Base-by-base conservation (phyloP, 2,329 filamentous ascomycete genomes). In the Macrophomina phaseolina region DNA sequence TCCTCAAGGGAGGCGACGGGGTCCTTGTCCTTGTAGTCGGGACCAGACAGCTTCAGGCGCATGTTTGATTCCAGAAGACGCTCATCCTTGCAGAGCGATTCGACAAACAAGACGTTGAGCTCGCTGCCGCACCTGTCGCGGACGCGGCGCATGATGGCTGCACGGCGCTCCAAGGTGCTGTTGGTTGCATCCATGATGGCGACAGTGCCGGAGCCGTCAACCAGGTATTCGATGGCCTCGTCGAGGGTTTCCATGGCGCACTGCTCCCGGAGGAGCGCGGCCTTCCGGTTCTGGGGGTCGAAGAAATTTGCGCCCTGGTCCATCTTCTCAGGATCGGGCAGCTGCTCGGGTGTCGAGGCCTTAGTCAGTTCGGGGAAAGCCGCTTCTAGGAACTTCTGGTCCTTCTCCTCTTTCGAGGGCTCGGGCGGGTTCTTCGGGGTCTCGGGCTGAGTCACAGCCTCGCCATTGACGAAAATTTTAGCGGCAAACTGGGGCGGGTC, bases 171-270 rank as follows among this genome's bases (percentile, higher is more conserved):
- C 60, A 97, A 85, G 0, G 95, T 99, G 81, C 94, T 97, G 81
- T 99, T 99, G 7, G 95, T 99, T 7, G 95, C 95, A 79, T 99
- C 95, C 12, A 99, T 87, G 69, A 99, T 98, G 45, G 95, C 95
- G 9, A 98, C 92, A 36, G 93, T 92, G 55, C 95, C 95, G 34
- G 91, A 92, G 64, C 89, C 85, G 30, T 89, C 84, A 40, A 98
- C 83, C 11, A 99, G 89, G 77, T 97, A 99, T 72, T 97, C 91
- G 55, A 99, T 81, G 8, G 98, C 84, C 75, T 99, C 95, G 73
- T 99, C 92, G 61, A 98, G 81, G 0, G 95, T 98, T 63, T 94
- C 91, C 78, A 97, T 87, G 5, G 95, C 95, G 42, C 97, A 92
- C 78, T 97, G 92, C 76, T 99, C 94, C 70, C 95, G 88, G 36